Evolutionary conservation across 164 flowering plant species (phyloP), one percentile per base, ranked within the genome.

Genomic region (Tetracentron sinense): DNA sequence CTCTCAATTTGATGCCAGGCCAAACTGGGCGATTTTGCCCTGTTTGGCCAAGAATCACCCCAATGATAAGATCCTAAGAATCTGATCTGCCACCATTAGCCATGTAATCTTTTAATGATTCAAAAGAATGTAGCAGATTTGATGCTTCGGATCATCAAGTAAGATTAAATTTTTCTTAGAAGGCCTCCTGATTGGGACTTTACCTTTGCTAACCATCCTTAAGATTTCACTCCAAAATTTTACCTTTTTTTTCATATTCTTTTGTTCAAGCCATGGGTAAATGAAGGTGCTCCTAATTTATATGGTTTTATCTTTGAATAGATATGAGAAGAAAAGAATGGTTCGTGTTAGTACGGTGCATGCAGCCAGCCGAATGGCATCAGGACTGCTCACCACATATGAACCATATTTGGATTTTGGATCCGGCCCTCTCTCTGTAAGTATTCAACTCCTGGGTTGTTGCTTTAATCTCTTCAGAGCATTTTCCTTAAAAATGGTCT

Each of bases 251-350:
- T 12, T 33, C 19, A 23, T 17, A 23, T 56, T 14, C 0, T 14
- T 3, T 4, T 2, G 4, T 53, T 12, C 6, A 28, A 27, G n/a
- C 28, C 28, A 21, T 5, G 11, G 4, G 29, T 28, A 14, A 54
- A 17, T 29, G 57, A 28, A 29, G 4, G 12, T 14, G 16, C 6
- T 29, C 17, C 35, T 27, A 20, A 57, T 54, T 33, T 4, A 52
- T 27, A 14, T 14, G 27, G 28, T 56, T 64, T 11, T 7, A n/a
- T n/a, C 35, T 17, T 42, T 69, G 6, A 28, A 27, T 44, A 77
- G 80, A 17, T 77, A 74, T 31, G 78, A 74, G 70, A 68, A 65
- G 42, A 65, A 72, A 58, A 62, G 81, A 56, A 69, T 61, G 52
- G 28, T 56, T 28, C 75, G 78, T 8, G 69, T 74, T 27, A 42